phyloP scores from a whole-genome alignment of 352 stramenopile species.

The Globisporangium mamillatum region DNA sequence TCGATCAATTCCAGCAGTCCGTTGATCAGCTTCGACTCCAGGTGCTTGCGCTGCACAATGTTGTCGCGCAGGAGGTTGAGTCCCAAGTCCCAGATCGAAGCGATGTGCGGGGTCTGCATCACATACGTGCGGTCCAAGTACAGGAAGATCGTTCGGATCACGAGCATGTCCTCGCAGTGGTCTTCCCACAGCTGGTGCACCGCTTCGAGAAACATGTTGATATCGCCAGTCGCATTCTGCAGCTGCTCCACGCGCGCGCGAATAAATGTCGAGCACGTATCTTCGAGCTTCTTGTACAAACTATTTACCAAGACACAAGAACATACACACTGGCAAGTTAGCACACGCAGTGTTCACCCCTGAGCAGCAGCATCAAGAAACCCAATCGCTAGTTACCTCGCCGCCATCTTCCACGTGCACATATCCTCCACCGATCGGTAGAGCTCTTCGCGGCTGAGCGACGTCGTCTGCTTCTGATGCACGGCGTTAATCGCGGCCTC shows the following conservation, averaged over 20 bases:
- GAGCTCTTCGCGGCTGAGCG: conserved; percentile 75
- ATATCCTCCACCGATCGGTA: conserved; percentile 87
- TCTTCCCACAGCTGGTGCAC: conserved; percentile 87
- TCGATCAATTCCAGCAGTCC: conserved; percentile 84
- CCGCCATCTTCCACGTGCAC: conserved; percentile 92
- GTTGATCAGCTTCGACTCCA: conserved; percentile 72
- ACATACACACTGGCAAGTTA: neutral
- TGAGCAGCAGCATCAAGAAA: neutral
- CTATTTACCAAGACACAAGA: conserved; percentile 14
- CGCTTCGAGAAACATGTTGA: conserved; percentile 66
- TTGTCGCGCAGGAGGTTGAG: conserved; percentile 68
- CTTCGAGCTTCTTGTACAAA: conserved; percentile 65
- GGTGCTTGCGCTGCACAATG: conserved; percentile 43
- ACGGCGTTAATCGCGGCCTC: conserved; percentile 61
- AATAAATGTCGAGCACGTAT: conserved; percentile 71
- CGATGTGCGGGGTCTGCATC: conserved; percentile 79
- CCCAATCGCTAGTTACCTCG: conserved; percentile 25
- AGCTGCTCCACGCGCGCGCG: conserved; percentile 51
- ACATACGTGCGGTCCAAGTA: conserved; percentile 92
- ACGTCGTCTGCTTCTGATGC: conserved; percentile 61
- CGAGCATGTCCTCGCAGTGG: conserved; percentile 91
- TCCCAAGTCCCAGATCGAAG: conserved; percentile 91
- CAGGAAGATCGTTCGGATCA: conserved; percentile 92
- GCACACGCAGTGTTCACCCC: neutral
- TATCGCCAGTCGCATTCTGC: conserved; percentile 53